Base-by-base conservation (phyloP, 2,329 filamentous ascomycete genomes). In the Dothideomycetes sp. region DNA sequence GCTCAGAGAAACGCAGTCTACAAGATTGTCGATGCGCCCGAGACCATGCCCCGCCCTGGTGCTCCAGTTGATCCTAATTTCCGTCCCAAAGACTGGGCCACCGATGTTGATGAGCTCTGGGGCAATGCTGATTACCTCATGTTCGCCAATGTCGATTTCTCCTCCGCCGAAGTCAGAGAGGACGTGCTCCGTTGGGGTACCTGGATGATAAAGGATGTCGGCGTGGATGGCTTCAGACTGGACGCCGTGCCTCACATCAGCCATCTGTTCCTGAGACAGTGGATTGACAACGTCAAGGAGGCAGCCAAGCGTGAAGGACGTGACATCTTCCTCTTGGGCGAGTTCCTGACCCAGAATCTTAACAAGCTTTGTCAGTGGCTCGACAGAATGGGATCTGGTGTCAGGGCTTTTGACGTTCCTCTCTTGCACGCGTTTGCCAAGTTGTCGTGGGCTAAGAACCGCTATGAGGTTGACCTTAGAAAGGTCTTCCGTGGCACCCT, bases 231-330 rank as follows among this genome's bases (percentile, higher is more conserved):
- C 1, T 78, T 85, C 56, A 69, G 82, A 13, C 70, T 85, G 36
- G 82, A 86, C 55, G 82, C 81, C 10, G 76, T 79, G 20, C 82
- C 84, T 60, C 82, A 86, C 59, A 83, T 79, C 58, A 80, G 74
- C 19, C 71, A 73, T 44, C 65, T 68, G n/a, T 85, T 85, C 53
- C 69, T 80, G 22, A 69, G 68, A 29, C 68, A 76, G n/a, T 82
- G 82, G 60, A 71, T 84, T 36, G 62, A 64, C 5, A 63, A 71
- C 32, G 59, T 83, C 44, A 72, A 73, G 52, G 63, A 65, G 30
- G 60, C 58, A 0, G 63, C 71, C 17, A 33, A 35, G 18, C 47
- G 45, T 6, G 41, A 48, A 18, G 47, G 71, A 3, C 60, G 67
- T 10, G 61, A 71, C 11, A 76, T 77, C 58, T 80, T 83, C 52